Evolutionary conservation across 495 filamentous ascomycete species (phyloP), one percentile per base, ranked within the genome.

Genomic region (Schizothecium vesticola): DNA sequence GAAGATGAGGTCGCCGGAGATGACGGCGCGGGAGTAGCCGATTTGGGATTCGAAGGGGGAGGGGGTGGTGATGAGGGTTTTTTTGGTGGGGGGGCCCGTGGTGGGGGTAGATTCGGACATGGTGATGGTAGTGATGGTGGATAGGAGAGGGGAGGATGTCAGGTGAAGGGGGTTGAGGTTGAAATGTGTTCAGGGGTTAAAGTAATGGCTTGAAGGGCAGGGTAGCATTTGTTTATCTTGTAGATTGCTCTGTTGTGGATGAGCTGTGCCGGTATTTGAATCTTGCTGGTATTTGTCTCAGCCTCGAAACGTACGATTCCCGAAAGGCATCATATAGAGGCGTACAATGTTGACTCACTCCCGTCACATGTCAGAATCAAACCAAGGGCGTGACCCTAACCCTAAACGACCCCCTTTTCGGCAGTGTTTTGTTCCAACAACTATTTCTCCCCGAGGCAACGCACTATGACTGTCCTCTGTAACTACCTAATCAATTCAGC

Each of bases 21-120:
- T 72, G 5, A 82, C 78, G 36, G 80, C 80, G 21, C 80, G 74
- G 7, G 79, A 80, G 72, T 82, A 82, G 56, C 78, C 80, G 24
- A 82, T 82, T 64, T 79, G 68, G 22, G 71, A 66, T 67, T 82
- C 80, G 62, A 80, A 82, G 12, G 69, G 59, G 12, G 80, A 82
- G 65, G 75, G 74, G 57, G 80, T 80, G 64, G 72, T 76, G 68
- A 80, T 80, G 70, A 78, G 74, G 36, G 69, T 75, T 61, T 69
- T 70, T 13, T 68, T 19, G 25, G 70, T n/a, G 33, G 33, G 13
- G 33, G 13, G 5, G 33, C 3, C 8, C 68, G 71, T 13, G 58
- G 58, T n/a, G 5, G 58, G 3, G 3, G 58, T n/a, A 24, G 58
- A 33, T 33, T 33, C 28, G 31, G 43, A 51, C 43, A 51, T 51